Conservation (phyloP, 306 rosid genomes). For the Fragaria iinumae region DNA sequence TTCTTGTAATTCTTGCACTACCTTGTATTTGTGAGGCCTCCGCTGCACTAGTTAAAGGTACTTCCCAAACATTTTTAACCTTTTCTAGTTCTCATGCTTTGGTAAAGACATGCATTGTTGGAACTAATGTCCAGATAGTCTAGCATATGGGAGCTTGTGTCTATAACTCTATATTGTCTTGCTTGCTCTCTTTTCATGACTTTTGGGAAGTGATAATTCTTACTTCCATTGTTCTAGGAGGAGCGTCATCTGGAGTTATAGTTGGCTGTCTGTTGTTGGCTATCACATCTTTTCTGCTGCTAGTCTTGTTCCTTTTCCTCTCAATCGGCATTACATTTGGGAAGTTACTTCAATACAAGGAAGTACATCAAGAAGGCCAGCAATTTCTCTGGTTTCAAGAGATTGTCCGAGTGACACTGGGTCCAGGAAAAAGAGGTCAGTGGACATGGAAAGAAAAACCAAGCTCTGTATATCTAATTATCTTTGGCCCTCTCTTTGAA, state of each 20-base stretch:
- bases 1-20: constrained; percentile 68
- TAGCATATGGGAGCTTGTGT: background rate
- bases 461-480: constrained; percentile 43
- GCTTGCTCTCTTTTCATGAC: constrained; percentile 17
- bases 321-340: constrained; percentile 83
- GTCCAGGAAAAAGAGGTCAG: constrained; percentile 93
- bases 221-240: constrained; percentile 47
- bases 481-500: constrained; percentile 79
- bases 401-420: constrained; percentile 67
- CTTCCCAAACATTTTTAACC: background rate
- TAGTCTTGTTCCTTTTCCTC: constrained; percentile 71
- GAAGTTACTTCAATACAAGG: constrained; percentile 87
- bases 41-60: constrained; percentile 64
- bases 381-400: constrained; percentile 84
- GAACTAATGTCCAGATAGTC: background rate
- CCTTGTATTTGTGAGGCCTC: constrained; percentile 76
- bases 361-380: constrained; percentile 77
- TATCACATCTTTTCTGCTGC: constrained; percentile 43
- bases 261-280: constrained; percentile 65
- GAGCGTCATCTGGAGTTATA: constrained; percentile 45
- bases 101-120: background rate
- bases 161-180: background rate
- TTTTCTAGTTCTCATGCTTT: background rate
- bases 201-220: constrained; percentile 10
- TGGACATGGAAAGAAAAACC: constrained; percentile 81